Conservation (phyloP, 1,284 basidiomycete genomes). For the Flammula alnicola region DNA sequence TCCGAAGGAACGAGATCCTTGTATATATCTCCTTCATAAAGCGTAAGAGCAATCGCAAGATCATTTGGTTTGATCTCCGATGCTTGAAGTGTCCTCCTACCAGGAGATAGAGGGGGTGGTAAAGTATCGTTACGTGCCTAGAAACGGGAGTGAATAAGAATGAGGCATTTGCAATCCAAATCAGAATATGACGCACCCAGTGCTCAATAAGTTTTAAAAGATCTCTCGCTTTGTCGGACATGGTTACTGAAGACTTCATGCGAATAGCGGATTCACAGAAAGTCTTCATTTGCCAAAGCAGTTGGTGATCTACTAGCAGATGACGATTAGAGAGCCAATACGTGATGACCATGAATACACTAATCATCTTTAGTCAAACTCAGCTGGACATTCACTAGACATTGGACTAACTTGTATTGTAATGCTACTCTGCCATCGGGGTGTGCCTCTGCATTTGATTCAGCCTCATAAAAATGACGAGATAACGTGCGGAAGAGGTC, state of each 20-base stretch:
- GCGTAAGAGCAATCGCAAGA: conserved; percentile 46
- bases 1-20: conserved; percentile 42
- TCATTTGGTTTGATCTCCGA: conserved; percentile 38
- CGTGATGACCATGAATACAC: conserved; percentile 40
- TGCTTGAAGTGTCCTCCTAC: conserved; percentile 30
- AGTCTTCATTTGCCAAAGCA: conserved; percentile 39
- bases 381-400: not conserved
- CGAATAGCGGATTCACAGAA: conserved; percentile 37
- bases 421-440: conserved; percentile 33
- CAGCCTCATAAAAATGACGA: conserved; percentile 40
- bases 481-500: conserved; percentile 40
- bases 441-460: conserved; percentile 21
- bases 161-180: not conserved
- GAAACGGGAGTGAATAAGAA: conserved; percentile 13
- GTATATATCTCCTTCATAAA: conserved; percentile 47
- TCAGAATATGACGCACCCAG: conserved; percentile 18
- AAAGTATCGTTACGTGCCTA: conserved; percentile 14
- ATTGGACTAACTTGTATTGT: conserved; percentile 38
- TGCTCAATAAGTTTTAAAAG: conserved; percentile 32
- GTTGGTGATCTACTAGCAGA: conserved; percentile 33
- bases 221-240: conserved; percentile 36
- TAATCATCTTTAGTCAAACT: conserved; percentile 20
- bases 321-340: conserved; percentile 41
- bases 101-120: conserved; percentile 22
- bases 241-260: conserved; percentile 32